These are phyloP conservation scores for Cytospora paraplurivora DNA, from an alignment of 2,329 filamentous ascomycete species.

Conservation along the genomic window DNA sequence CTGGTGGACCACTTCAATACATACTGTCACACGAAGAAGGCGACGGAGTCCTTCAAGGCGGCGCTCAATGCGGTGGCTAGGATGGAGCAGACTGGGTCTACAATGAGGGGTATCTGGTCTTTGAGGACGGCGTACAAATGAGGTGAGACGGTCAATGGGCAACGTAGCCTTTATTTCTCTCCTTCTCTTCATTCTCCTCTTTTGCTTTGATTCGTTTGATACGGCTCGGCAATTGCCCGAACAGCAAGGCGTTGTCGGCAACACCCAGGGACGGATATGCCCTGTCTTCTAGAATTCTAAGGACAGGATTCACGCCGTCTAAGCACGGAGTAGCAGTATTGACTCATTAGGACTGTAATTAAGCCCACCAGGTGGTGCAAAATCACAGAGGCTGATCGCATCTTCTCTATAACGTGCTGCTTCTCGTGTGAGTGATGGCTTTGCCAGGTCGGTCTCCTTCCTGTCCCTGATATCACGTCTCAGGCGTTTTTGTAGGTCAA, in stretches of 20 bases:
- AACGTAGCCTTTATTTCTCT: too few relatives aligned
- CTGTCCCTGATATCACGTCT: too few relatives aligned
- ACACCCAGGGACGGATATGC: background rate
- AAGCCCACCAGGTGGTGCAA: background rate
- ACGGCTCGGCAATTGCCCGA: background rate
- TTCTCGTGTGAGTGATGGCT: too few relatives aligned
- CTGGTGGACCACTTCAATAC: conserved; percentile 88
- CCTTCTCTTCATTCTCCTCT: too few relatives aligned
- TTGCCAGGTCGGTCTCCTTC: too few relatives aligned
- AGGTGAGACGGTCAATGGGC: background rate
- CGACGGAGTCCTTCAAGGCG: conserved; percentile 78
- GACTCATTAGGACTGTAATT: background rate
- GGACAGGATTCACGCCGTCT: background rate
- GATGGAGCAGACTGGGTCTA: conserved; percentile 61
- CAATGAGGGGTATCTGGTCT: conserved; percentile 57
- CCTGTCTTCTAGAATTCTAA: background rate
- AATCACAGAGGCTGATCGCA: too few relatives aligned
- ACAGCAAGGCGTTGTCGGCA: background rate
- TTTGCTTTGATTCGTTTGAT: background rate
- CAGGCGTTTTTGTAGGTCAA: too few relatives aligned
- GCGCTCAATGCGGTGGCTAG: conserved; percentile 77
- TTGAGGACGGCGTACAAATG: conserved; percentile 42
- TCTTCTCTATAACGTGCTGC: too few relatives aligned
- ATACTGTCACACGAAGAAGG: conserved; percentile 68
- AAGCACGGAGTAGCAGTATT: background rate